Evolutionary conservation across 257 asterid genomes (phyloP).

Genomic region (Nicotiana knightiana): DNA sequence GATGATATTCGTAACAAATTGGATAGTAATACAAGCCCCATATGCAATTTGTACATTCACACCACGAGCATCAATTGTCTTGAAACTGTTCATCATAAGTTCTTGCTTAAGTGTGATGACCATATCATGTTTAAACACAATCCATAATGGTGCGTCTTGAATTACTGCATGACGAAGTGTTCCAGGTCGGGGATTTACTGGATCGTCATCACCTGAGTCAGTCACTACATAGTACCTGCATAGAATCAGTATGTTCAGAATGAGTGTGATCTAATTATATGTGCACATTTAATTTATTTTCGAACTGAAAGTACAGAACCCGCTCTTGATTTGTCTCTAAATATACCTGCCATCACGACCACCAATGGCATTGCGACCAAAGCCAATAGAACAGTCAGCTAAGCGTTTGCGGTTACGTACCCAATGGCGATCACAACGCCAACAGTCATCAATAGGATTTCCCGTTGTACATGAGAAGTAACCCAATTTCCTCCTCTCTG

Average conservation of each 20-base stretch:
- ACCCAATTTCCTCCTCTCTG: slow-evolving; percentile 68
- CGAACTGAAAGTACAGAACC: background rate
- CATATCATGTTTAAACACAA: slow-evolving; percentile 76
- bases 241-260: background rate
- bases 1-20: slow-evolving; percentile 68
- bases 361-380: slow-evolving; percentile 81
- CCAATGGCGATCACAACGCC: slow-evolving; percentile 85
- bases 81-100: slow-evolving; percentile 82
- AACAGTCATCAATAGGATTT: slow-evolving; percentile 86
- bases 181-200: slow-evolving; percentile 74
- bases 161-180: slow-evolving; percentile 86
- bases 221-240: slow-evolving; percentile 49
- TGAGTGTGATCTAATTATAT: background rate
- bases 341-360: slow-evolving; percentile 61
- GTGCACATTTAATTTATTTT: background rate
- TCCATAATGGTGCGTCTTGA: slow-evolving; percentile 79
- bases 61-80: slow-evolving; percentile 89
- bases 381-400: slow-evolving; percentile 81
- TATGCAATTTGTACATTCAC: slow-evolving; percentile 69
- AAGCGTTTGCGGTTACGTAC: slow-evolving; percentile 57
- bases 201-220: slow-evolving; percentile 59
- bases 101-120: slow-evolving; percentile 70
- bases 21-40: slow-evolving; percentile 76
- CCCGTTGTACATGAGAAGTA: slow-evolving; percentile 72
- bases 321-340: background rate